Evolutionary conservation across 2,329 filamentous ascomycete genomes (phyloP), one percentile per base, ranked within the genome.

Genomic region (Hypoxylon sp.): DNA sequence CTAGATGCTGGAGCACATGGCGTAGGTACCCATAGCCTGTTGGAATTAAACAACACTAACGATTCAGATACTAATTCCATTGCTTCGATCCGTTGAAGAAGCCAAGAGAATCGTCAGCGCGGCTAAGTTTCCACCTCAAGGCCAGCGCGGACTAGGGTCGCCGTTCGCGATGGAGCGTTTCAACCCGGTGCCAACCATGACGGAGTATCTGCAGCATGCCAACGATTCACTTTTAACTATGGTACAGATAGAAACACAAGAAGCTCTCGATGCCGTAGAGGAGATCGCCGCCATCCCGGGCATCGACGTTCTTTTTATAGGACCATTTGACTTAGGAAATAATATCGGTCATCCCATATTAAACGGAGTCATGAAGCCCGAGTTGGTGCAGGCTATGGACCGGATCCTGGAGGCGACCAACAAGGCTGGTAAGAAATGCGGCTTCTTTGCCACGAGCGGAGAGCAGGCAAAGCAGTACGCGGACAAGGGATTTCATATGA

Each of bases 191-290:
- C 81, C 85, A n/a, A 83, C 80, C 10, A 83, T 85, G 67, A 84
- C 84, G 11, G 85, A 87, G 66, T 89, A 89, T 69, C 82, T 88
- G 55, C 83, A 87, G 71, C 82, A 86, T 22, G 86, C 86, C 51
- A 88, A 89, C 73, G 81, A 83, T 8, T 83, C 83, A 31, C 81
- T 91, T 22, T 76, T 91, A 64, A 90, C 87, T 14, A 89, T 91
- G 80, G 87, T 91, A 10, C 90, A 91, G 77, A 91, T 92, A 57
- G 90, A 92, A 80, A 91, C 90, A 0, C 81, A 82, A 67, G 88
- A 90, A 75, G 89, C 89, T 0, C 80, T 91, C 13, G 85, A 88
- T 0, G 79, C 80, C 11, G 84, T 91, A 0, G 88, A 91, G 35
- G 86, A 86, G 52, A 91, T 92, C 76, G 88, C 88, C 46, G 82